phyloP scores from a whole-genome alignment of 2,329 filamentous ascomycete genomes.

The Cryphonectria radicalis region DNA sequence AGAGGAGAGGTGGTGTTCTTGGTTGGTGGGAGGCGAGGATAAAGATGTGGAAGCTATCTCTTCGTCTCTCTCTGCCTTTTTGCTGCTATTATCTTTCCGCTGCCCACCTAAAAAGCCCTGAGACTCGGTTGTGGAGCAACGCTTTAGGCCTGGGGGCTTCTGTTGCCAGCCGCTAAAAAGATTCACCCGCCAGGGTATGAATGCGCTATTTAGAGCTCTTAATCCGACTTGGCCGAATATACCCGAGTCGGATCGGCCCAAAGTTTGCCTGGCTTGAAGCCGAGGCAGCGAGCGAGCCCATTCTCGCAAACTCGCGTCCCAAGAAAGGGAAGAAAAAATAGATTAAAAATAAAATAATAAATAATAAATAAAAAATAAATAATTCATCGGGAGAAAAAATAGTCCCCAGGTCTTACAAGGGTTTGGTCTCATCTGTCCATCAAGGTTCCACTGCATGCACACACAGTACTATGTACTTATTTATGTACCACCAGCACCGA shows the following conservation, averaged over 20 bases:
- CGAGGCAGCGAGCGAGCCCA: constrained; percentile 13
- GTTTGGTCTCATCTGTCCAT: constrained; percentile 17
- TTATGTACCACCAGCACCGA: not conserved
- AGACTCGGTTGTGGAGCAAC: not conserved
- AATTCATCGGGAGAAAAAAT: constrained; percentile 2
- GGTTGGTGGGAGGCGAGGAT: not conserved
- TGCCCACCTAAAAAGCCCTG: not conserved
- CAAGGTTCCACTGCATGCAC: constrained; percentile 26
- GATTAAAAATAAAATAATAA: constrained; percentile 3
- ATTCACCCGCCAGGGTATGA: constrained; percentile 24
- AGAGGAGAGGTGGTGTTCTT: not conserved
- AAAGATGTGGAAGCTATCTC: not conserved
- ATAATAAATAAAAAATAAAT: not conserved
- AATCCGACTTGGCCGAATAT: constrained; percentile 28
- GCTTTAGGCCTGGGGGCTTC: not conserved
- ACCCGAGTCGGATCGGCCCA: constrained; percentile 27
- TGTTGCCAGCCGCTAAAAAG: constrained; percentile 28
- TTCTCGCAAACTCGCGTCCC: not conserved
- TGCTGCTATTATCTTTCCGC: not conserved
- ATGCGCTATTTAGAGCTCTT: constrained; percentile 28
- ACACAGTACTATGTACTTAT: not conserved
- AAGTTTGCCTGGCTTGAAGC: constrained; percentile 4
- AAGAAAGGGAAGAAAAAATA: not conserved
- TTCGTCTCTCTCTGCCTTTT: not conserved
- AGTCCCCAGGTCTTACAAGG: not conserved